Evolutionary conservation across 1,139 yeast species (phyloP), one percentile per base, ranked within the genome.

Genomic region (Hyphopichia burtonii): DNA sequence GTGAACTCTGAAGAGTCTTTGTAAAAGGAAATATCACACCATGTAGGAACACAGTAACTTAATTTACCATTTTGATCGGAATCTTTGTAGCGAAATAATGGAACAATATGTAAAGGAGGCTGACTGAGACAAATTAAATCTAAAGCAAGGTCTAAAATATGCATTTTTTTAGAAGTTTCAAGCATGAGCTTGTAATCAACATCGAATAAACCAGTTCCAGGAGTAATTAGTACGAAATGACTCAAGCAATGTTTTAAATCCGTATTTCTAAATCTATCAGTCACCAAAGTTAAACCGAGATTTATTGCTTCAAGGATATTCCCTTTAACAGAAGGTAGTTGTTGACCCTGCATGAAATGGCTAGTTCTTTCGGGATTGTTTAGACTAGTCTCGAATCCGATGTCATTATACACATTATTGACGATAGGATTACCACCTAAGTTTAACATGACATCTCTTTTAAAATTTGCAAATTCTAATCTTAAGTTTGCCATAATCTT

Each of bases 11-110:
- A 59, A 11, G 64, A 50, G 30, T 83, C 87, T 42, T 78, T 80
- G 85, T 94, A 93, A 55, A 86, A 93, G 1, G 96, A 88, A 12
- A 91, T 84, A 58, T 93, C 96, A 52, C 94, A 78, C 98, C 98
- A 93, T 41, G 86, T 85, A 1, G 99, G 98, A 6, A 90, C 86
- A 56, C 96, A 86, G 57, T 87, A 87, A 31, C 82, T 77, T 5
- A 87, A 64, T 37, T 70, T 68, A 4, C 82, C 80, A 30, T 56
- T 52, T 11, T 71, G 66, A 41, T 67, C 65, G n/a, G 48, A 43
- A 47, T 78, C 83, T 43, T 79, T 65, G 55, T 83, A 89, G 42
- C 98, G 64, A 53, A 94, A 86, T 34, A 94, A 63, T 0, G 99
- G 99, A 0, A 94, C 94, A 3, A 87, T 82, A 60, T 93, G 98